Evolutionary conservation across 768 basidiomycete species (phyloP).

Genomic region (Lactarius evosmus): DNA sequence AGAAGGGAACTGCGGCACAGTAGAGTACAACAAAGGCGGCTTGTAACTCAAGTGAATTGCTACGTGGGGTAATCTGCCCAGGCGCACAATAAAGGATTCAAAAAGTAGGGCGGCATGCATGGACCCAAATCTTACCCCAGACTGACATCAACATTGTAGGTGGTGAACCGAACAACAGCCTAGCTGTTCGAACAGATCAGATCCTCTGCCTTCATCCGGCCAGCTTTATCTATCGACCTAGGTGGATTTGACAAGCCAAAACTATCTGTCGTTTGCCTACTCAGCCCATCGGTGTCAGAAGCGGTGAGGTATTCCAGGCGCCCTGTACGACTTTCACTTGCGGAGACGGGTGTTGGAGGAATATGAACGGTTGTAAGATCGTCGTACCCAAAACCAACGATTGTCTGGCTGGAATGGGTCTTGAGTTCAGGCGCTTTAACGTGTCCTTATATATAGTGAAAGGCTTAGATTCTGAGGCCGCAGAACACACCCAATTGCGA

Average conservation of each 20-base stretch:
- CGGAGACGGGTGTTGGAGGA: neutral
- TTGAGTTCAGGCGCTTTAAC: neutral
- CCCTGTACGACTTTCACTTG: neutral
- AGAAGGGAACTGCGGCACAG: no score
- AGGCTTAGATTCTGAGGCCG: neutral
- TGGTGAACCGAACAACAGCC: neutral
- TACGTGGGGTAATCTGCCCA: no score
- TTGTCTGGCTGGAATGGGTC: neutral
- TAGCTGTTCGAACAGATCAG: neutral
- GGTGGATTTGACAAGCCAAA: neutral
- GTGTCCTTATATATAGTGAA: neutral
- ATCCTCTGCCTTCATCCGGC: neutral
- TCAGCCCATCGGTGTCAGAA: neutral
- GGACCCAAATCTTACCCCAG: slow-evolving; percentile 4
- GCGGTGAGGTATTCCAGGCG: neutral
- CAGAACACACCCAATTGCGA: neutral
- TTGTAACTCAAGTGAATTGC: no score
- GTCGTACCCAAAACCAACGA: neutral
- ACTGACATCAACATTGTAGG: slow-evolving; percentile 5
- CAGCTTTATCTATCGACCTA: neutral
- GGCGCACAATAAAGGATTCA: no score
- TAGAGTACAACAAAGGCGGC: no score
- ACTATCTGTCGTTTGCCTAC: neutral
- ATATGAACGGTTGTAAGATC: neutral
- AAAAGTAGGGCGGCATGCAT: neutral